phyloP scores from a whole-genome alignment of 1,139 yeast species.

The Taphrina populina region DNA sequence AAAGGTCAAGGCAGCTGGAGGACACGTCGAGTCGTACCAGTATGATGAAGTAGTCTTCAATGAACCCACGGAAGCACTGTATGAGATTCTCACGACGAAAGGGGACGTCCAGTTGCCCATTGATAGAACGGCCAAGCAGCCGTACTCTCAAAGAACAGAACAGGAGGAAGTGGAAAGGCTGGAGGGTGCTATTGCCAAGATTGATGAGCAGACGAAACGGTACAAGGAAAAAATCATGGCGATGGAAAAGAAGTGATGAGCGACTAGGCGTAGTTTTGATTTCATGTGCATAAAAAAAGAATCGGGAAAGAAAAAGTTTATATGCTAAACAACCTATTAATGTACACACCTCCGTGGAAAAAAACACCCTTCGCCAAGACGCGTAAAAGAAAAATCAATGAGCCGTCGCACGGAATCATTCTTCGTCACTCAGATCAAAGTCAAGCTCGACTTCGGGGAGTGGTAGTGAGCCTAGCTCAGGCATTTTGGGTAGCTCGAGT shows the following conservation, averaged over 20 bases:
- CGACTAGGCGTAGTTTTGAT: not conserved
- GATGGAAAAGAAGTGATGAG: slow-evolving; percentile 27
- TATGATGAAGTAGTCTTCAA: slow-evolving; percentile 92
- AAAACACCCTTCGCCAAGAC: too few relatives aligned
- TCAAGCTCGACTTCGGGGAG: too few relatives aligned
- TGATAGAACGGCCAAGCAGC: slow-evolving; percentile 50
- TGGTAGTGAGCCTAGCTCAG: too few relatives aligned
- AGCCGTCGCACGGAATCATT: too few relatives aligned
- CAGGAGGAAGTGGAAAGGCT: slow-evolving; percentile 75
- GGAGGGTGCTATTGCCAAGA: slow-evolving; percentile 62
- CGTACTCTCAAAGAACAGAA: slow-evolving; percentile 61
- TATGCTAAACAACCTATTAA: too few relatives aligned
- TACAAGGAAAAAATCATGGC: slow-evolving; percentile 23
- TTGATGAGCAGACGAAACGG: slow-evolving; percentile 42
- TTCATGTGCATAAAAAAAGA: too few relatives aligned
- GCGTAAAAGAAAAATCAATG: too few relatives aligned
- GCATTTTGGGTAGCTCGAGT: too few relatives aligned
- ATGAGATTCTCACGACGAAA: slow-evolving; percentile 68
- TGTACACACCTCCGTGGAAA: too few relatives aligned
- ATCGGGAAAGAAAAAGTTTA: too few relatives aligned
- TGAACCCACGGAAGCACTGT: slow-evolving; percentile 90
- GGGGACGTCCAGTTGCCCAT: slow-evolving; percentile 57
- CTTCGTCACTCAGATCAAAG: too few relatives aligned
- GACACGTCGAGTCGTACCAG: slow-evolving; percentile 61
- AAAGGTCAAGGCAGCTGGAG: slow-evolving; percentile 39